phyloP scores from a whole-genome alignment of 179 eudicot species.

The Nepenthes alata region DNA sequence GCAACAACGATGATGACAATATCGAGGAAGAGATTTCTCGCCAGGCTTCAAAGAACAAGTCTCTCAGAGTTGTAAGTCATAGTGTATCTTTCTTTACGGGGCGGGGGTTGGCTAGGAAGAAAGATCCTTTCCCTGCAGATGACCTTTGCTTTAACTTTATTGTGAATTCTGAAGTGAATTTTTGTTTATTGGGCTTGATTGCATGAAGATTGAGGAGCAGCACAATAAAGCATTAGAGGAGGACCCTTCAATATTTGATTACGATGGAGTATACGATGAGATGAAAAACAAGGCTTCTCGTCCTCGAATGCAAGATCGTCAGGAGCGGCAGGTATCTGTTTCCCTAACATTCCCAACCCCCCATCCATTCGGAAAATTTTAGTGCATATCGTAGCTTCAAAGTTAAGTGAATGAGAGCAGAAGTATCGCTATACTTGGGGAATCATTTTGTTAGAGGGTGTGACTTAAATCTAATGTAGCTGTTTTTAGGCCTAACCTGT shows the following conservation, averaged over 20 bases:
- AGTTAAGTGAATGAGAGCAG: too few species aligned
- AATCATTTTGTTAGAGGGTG: too few species aligned
- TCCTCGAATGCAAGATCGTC: slow-evolving; percentile 50
- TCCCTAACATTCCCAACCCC: too few species aligned
- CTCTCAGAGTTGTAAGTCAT: slow-evolving; percentile 58
- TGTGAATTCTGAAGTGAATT: neutral
- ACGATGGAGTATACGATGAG: slow-evolving; percentile 81
- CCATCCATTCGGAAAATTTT: too few species aligned
- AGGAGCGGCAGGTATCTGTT: slow-evolving; percentile 55
- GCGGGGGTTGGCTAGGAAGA: neutral
- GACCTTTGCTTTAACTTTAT: too few species aligned
- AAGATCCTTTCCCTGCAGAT: too few species aligned
- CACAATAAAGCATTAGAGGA: slow-evolving; percentile 87
- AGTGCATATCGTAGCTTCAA: too few species aligned
- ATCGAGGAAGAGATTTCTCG: slow-evolving; percentile 77
- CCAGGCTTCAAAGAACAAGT: slow-evolving; percentile 69
- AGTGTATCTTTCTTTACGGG: neutral
- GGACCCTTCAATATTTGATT: slow-evolving; percentile 81
- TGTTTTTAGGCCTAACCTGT: too few species aligned
- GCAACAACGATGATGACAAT: slow-evolving; percentile 58
- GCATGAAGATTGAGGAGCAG: slow-evolving; percentile 66
- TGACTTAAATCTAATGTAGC: too few species aligned
- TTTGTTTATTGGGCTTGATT: neutral
- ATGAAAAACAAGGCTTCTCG: slow-evolving; percentile 56
- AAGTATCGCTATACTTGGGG: too few species aligned